Percentiles rank a stretch among this genome's conserved stretches.
These are phyloP conservation scores for Huntiella decipiens DNA, from an alignment of 2,329 filamentous ascomycete genomes.

Conservation along the genomic window DNA sequence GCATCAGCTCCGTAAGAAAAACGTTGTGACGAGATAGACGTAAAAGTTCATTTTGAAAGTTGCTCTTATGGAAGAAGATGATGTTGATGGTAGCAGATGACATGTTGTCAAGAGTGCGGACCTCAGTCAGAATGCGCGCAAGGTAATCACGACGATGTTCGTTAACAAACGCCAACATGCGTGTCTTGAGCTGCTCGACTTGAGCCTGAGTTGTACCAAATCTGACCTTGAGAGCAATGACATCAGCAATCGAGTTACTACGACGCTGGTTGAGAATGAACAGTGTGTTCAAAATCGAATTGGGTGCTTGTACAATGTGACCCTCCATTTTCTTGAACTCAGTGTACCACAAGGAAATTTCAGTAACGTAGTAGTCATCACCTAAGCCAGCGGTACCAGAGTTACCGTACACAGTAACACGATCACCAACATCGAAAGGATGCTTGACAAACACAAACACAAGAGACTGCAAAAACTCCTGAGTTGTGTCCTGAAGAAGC, in stretches of 20 bases:
- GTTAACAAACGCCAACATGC: constrained; percentile 66
- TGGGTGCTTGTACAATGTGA: constrained; percentile 86
- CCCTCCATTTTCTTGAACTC: constrained; percentile 99
- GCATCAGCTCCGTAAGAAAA: constrained; percentile 82
- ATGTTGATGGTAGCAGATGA: constrained; percentile 78
- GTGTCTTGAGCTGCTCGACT: constrained; percentile 63
- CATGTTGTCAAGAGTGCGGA: constrained; percentile 61
- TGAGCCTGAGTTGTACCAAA: constrained; percentile 72
- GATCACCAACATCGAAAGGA: constrained; percentile 88
- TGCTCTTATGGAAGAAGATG: constrained; percentile 94
- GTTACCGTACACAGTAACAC: constrained; percentile 80
- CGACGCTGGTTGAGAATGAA: constrained; percentile 92
- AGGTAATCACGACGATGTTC: constrained; percentile 82
- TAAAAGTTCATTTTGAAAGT: constrained; percentile 85
- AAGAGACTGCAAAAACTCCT: constrained; percentile 84
- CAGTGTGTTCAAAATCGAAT: constrained; percentile 77
- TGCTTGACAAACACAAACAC: constrained; percentile 97
- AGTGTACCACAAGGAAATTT: constrained; percentile 81
- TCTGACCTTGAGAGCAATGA: constrained; percentile 64
- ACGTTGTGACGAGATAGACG: constrained; percentile 83
- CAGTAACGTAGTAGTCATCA: constrained; percentile 91
- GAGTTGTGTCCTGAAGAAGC: constrained; percentile 80
- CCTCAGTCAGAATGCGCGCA: constrained; percentile 66
- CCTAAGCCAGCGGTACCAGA: constrained; percentile 60
- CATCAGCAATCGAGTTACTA: constrained; percentile 73